Base-by-base conservation (phyloP, 306 rosid species). In the Pyrus bretschneideri region DNA sequence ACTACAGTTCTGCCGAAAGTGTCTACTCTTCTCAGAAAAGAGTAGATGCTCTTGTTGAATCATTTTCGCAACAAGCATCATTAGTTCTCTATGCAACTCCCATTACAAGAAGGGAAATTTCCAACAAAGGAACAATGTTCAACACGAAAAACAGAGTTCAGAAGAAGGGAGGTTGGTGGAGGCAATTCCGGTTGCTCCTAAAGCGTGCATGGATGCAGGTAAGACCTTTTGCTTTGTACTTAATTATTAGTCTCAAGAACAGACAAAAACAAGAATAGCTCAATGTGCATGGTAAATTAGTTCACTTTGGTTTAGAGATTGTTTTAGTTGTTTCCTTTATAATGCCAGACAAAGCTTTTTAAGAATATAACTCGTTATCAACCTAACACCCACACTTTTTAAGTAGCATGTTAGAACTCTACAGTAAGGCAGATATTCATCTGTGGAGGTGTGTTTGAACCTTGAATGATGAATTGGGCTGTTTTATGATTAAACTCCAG, bases 191-290 rank as follows among this genome's bases (percentile, higher is more conserved):
- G 83, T 82, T 95, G 92, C 98, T 92, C 67, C 89, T 95, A 44
- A 95, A 78, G 87, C 94, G 97, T 67, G 98, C 97, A 44, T 92
- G 98, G 97, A 92, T 90, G 92, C 98, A 95, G 97, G 98, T 89
- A 59, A 64, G 73, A 68, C 74, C 64, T 74, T 81, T 69, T 19
- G 9, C 57, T 5, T 23, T 55, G 42, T 25, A n/a, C 77, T 60
- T 59, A 22, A n/a, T 72, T 40, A 30, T 71, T 52, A 30, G 62
- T 29, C 49, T 40, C 74, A 51, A 12, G 3, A 5, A 52, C 35
- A 12, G 12, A 60, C 8, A 2, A 25, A 60, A 60, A 23, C 7
- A 27, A 29, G 67, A 29, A 29, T 6, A 12, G 9, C 67, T 63
- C 22, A 15, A 14, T 29, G 40, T 14, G n/a, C 10, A n/a, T 4